Evolutionary conservation across 768 basidiomycete species (phyloP).

Genomic region (Filobasidium floriforme): DNA sequence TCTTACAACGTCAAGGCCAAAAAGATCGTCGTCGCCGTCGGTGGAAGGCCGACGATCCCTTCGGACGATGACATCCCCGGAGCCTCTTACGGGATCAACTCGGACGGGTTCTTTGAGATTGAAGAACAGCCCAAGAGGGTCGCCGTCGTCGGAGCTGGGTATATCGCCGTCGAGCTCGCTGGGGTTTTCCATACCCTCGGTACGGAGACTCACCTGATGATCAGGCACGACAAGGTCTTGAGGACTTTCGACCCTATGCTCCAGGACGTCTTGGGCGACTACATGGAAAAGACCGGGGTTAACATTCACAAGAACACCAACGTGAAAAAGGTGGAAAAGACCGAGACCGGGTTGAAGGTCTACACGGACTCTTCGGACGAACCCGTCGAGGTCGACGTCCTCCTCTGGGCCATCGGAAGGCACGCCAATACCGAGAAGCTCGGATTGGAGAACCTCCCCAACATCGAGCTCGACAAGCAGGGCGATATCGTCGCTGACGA

Average conservation of each 20-base stretch:
- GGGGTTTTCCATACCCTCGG: conserved; percentile 88
- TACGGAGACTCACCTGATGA: conserved; percentile 83
- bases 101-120: conserved; percentile 93
- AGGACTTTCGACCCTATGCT: conserved; percentile 84
- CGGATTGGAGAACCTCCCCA: conserved; percentile 62
- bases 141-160: conserved; percentile 91
- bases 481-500: conserved; percentile 87
- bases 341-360: conserved; percentile 59
- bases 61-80: conserved; percentile 75
- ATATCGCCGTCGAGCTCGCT: conserved; percentile 94
- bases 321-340: conserved; percentile 67
- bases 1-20: conserved; percentile 69
- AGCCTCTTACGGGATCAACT: conserved; percentile 73
- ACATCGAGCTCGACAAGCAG: conserved; percentile 64
- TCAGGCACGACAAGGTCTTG: conserved; percentile 79
- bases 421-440: conserved; percentile 68
- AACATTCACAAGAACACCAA: conserved; percentile 72
- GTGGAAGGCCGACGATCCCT: conserved; percentile 75
- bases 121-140: conserved; percentile 85
- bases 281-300: conserved; percentile 92
- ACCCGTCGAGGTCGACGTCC: conserved; percentile 70
- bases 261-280: conserved; percentile 72
- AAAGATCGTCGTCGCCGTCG: conserved; percentile 74
- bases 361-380: conserved; percentile 61
- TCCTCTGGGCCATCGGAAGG: conserved; percentile 94